A percentile compares a stretch with the other conserved stretches of the same genome.
Evolutionary conservation across 176 grass and related monocot genomes (phyloP).

Genomic region (Puccinellia tenuiflora): DNA sequence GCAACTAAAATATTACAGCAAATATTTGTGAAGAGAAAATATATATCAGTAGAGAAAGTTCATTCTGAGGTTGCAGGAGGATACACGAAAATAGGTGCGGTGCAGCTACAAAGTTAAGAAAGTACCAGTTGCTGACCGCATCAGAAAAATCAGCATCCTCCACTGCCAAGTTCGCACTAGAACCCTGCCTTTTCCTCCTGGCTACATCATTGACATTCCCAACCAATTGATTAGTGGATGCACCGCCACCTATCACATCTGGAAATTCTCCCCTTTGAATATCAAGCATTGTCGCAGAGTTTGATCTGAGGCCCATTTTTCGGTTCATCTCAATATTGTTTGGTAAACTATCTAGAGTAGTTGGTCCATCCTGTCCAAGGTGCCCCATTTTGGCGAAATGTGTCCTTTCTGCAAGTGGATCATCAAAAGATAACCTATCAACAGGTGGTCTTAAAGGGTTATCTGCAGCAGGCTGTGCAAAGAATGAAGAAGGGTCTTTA

Average conservation of each 20-base stretch:
- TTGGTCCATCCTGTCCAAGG: slow-evolving; percentile 28
- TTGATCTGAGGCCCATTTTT: slow-evolving; percentile 49
- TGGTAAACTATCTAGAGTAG: slow-evolving; percentile 34
- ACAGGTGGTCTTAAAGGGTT: slow-evolving; percentile 40
- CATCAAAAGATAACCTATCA: slow-evolving; percentile 46
- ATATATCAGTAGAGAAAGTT: background rate
- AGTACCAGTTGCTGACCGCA: slow-evolving; percentile 45
- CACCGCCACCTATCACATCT: slow-evolving; percentile 38
- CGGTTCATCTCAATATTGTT: slow-evolving; percentile 50
- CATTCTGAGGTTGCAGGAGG: background rate
- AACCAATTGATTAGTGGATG: slow-evolving; percentile 29
- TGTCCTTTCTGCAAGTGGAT: slow-evolving; percentile 47
- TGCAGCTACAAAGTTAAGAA: slow-evolving; percentile 12
- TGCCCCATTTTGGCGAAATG: slow-evolving; percentile 51
- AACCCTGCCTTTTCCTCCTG: slow-evolving; percentile 44
- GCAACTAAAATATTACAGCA: background rate
- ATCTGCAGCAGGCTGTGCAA: slow-evolving; percentile 38
- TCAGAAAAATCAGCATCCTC: slow-evolving; percentile 43
- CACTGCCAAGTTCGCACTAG: slow-evolving; percentile 28
- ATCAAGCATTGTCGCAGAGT: slow-evolving; percentile 58
- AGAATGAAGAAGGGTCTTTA: slow-evolving; percentile 65
- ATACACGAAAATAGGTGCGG: background rate
- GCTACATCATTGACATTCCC: slow-evolving; percentile 38
- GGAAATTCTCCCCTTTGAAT: slow-evolving; percentile 60
- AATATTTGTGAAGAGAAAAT: background rate